Evolutionary conservation across 768 basidiomycete genomes (phyloP).

Genomic region (Leccinum variicolor): DNA sequence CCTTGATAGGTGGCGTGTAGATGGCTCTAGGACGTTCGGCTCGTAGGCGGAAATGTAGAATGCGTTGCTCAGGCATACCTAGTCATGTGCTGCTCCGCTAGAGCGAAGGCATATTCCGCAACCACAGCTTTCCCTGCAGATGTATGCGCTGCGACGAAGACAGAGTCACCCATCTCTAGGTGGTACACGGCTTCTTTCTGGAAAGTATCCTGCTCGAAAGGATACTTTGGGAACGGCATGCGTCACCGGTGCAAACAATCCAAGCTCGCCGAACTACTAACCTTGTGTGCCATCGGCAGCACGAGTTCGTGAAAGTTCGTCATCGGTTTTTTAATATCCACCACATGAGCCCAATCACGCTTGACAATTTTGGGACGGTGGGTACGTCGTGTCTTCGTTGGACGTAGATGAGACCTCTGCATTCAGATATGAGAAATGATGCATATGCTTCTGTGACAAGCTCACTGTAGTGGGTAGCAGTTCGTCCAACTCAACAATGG

Average conservation of each 20-base stretch:
- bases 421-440: slow-evolving; percentile 6
- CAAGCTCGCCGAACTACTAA: slow-evolving; percentile 31
- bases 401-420: slow-evolving; percentile 58
- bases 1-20: slow-evolving; percentile 98
- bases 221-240: slow-evolving; percentile 60
- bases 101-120: slow-evolving; percentile 96
- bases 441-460: not conserved
- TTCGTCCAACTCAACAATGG: slow-evolving; percentile 64
- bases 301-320: slow-evolving; percentile 89
- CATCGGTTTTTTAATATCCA: slow-evolving; percentile 89
- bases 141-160: slow-evolving; percentile 99
- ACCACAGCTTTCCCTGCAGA: slow-evolving; percentile 99
- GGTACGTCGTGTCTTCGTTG: slow-evolving; percentile 42
- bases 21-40: slow-evolving; percentile 64
- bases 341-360: slow-evolving; percentile 97
- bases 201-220: slow-evolving; percentile 98
- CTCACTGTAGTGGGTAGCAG: slow-evolving; percentile 63
- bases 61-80: slow-evolving; percentile 47
- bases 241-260: slow-evolving; percentile 1
- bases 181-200: slow-evolving; percentile 99
- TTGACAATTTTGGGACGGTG: slow-evolving; percentile 58
- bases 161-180: slow-evolving; percentile 94
- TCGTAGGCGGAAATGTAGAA: slow-evolving; percentile 13
- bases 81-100: slow-evolving; percentile 98
- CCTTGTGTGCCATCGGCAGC: slow-evolving; percentile 94